Percentiles rank a stretch among this genome's conserved stretches.
phyloP scores from a whole-genome alignment of 2,329 filamentous ascomycete species.

The Emericellopsis atlantica region DNA sequence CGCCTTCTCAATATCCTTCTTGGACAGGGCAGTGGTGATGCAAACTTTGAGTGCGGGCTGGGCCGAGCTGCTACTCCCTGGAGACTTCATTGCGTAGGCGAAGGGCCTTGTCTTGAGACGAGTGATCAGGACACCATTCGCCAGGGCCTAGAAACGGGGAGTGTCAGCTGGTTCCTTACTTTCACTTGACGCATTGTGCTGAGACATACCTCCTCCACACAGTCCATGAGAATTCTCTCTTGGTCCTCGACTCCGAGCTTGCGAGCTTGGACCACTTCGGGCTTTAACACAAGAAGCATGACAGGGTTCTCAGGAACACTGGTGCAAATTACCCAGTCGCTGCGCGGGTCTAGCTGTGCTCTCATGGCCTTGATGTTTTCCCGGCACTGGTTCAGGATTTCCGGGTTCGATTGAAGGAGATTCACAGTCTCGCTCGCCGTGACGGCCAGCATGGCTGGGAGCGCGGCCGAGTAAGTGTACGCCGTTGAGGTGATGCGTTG shows the following conservation, averaged over 20 bases:
- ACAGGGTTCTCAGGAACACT: constrained; percentile 78
- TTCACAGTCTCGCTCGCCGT: constrained; percentile 86
- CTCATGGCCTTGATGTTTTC: constrained; percentile 82
- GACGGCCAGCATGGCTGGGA: constrained; percentile 90
- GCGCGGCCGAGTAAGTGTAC: constrained; percentile 90
- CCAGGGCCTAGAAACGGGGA: constrained; percentile 47
- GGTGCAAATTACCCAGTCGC: constrained; percentile 80
- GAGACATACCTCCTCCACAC: constrained; percentile 78
- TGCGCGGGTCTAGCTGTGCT: constrained; percentile 78
- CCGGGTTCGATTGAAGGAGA: constrained; percentile 75
- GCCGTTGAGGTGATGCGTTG: constrained; percentile 86
- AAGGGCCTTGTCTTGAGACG: constrained; percentile 70
- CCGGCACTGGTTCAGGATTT: constrained; percentile 64
- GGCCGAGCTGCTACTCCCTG: constrained; percentile 50
- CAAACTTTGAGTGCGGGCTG: constrained; percentile 83
- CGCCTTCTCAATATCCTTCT: constrained; percentile 93
- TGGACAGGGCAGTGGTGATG: constrained; percentile 73
- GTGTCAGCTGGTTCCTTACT: constrained; percentile 5
- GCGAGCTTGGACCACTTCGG: constrained; percentile 62
- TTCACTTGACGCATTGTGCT: neutral
- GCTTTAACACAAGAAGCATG: constrained; percentile 72
- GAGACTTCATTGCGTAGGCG: constrained; percentile 46
- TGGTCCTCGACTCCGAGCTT: constrained; percentile 63
- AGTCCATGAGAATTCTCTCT: constrained; percentile 74
- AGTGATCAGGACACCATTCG: constrained; percentile 83